Conservation (phyloP, 1,139 yeast genomes). For the Dujonia santamariae region DNA sequence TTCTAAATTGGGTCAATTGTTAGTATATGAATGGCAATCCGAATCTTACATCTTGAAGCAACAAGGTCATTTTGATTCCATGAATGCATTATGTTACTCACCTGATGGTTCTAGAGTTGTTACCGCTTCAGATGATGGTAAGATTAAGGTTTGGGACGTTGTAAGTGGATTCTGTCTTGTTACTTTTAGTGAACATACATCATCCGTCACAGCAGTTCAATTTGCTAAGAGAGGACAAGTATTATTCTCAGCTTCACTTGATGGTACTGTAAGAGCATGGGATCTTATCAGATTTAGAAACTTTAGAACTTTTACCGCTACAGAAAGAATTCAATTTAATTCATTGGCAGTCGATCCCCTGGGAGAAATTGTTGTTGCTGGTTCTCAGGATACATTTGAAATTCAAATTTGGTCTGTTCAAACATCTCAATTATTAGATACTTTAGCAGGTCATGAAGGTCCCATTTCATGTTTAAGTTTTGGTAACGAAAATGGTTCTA, state of each 20-base stretch:
- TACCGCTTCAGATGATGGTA: constrained; percentile 96
- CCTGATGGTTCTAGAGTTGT: constrained; percentile 94
- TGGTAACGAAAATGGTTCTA: constrained; percentile 69
- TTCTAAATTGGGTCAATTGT: constrained; percentile 80
- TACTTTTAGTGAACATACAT: constrained; percentile 87
- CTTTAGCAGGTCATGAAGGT: constrained; percentile 91
- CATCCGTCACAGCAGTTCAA: constrained; percentile 83
- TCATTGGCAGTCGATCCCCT: constrained; percentile 95
- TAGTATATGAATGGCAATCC: constrained; percentile 98
- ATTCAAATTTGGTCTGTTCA: constrained; percentile 97
- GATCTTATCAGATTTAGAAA: constrained; percentile 90
- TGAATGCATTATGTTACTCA: constrained; percentile 80
- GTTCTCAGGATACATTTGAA: constrained; percentile 85
- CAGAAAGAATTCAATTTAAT: constrained; percentile 82
- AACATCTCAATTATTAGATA: constrained; percentile 86
- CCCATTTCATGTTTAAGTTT: constrained; percentile 89
- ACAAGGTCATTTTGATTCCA: constrained; percentile 94
- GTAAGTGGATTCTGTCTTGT: constrained; percentile 88
- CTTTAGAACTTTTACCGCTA: constrained; percentile 90
- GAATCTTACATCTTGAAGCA: constrained; percentile 93
- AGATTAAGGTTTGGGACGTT: constrained; percentile 94
- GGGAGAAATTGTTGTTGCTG: constrained; percentile 96
- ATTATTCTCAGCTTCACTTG: constrained; percentile 83
- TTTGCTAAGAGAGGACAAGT: constrained; percentile 90
- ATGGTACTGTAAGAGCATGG: constrained; percentile 98